phyloP scores from a whole-genome alignment of 176 grass and related monocot species.

The Hyparrhenia diplandra region DNA sequence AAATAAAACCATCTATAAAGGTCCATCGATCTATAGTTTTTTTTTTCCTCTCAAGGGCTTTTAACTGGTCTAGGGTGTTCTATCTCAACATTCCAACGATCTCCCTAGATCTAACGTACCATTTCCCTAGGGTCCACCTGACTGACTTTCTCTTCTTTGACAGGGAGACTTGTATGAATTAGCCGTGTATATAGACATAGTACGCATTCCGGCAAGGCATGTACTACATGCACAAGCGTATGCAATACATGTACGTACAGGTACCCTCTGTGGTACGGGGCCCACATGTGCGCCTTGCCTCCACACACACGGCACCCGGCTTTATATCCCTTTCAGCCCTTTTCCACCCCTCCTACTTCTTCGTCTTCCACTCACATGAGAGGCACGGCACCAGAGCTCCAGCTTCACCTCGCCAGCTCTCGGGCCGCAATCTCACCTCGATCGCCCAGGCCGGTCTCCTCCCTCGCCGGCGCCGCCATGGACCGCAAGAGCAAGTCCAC shows the following conservation, averaged over 20 bases:
- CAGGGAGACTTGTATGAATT: background rate
- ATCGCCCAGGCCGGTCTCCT: background rate
- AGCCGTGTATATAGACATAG: background rate
- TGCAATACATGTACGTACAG: background rate
- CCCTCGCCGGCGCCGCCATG: background rate
- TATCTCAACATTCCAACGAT: background rate
- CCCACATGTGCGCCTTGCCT: slow-evolving; percentile 38
- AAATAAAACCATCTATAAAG: too few relatives aligned
- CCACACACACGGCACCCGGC: slow-evolving; percentile 50
- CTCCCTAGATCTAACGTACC: background rate
- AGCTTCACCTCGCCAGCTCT: background rate
- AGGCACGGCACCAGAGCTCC: background rate
- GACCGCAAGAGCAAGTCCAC: too few relatives aligned
- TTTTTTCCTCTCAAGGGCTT: too few relatives aligned
- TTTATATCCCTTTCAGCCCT: slow-evolving; percentile 61
- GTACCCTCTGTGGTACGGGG: background rate
- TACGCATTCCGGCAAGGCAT: too few relatives aligned
- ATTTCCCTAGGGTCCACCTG: background rate
- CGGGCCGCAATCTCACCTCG: background rate
- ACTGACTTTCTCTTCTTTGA: background rate
- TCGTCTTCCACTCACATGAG: slow-evolving; percentile 37
- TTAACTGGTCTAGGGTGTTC: background rate
- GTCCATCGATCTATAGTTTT: too few relatives aligned
- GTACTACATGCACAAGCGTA: background rate
- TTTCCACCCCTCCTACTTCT: background rate